These are phyloP conservation scores for Sclerotinia nivalis DNA, from an alignment of 2,329 filamentous ascomycete genomes.

Conservation along the genomic window DNA sequence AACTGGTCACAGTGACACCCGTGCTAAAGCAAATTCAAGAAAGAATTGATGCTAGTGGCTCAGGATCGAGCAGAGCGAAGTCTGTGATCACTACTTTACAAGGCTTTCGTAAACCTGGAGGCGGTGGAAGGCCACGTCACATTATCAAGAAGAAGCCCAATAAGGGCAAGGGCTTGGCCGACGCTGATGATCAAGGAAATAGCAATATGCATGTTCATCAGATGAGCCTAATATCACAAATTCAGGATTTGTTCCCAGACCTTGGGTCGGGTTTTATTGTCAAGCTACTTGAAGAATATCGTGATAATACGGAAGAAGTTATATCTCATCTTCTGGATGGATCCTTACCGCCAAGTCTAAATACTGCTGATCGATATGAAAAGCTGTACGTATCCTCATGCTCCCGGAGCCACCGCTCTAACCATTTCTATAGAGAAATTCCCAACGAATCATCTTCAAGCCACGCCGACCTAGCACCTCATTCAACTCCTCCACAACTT, in stretches of 20 bases:
- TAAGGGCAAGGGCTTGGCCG: conserved; percentile 52
- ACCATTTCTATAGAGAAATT: conserved; percentile 29
- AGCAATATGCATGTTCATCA: conserved; percentile 64
- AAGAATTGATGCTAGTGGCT: conserved; percentile 51
- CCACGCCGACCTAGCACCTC: conserved; percentile 54
- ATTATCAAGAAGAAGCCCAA: conserved; percentile 40
- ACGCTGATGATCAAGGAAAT: conserved; percentile 45
- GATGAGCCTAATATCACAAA: conserved; percentile 80
- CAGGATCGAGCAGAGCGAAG: conserved; percentile 56
- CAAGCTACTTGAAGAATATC: conserved; percentile 76
- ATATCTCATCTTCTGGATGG: conserved; percentile 80
- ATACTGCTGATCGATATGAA: conserved; percentile 62
- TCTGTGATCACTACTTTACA: conserved; percentile 63
- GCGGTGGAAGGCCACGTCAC: conserved; percentile 52
- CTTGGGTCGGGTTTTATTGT: conserved; percentile 81
- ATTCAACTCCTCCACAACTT: conserved; percentile 57
- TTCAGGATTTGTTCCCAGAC: conserved; percentile 93
- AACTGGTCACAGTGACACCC: conserved; percentile 79
- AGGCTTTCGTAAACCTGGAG: conserved; percentile 58
- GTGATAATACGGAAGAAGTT: conserved; percentile 74
- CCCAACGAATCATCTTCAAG: conserved; percentile 32
- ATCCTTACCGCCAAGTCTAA: conserved; percentile 69
- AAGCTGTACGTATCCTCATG: conserved; percentile 42
- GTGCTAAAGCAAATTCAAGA: conserved; percentile 64
- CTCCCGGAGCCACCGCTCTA: not conserved